These are phyloP conservation scores for Coemansia sp. DNA, from an alignment of 192 early-diverging fungal species.

Conservation along the genomic window DNA sequence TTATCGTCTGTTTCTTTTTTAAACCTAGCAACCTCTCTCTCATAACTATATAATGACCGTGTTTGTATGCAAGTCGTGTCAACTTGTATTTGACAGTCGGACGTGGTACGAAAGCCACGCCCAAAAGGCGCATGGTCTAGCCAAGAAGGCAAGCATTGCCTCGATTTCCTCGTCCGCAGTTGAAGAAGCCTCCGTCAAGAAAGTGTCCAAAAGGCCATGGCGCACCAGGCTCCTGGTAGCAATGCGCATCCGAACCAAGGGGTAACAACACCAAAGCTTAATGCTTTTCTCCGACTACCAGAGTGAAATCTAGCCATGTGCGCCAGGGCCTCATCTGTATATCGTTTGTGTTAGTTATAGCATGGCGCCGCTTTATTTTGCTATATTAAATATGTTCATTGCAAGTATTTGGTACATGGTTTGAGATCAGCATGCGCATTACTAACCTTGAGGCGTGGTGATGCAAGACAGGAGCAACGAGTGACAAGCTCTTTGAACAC, in stretches of 20 bases:
- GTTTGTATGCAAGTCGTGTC: conserved; percentile 27
- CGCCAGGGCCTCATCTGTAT: neutral
- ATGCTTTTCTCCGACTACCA: neutral
- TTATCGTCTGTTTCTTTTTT: neutral
- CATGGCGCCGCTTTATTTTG: neutral
- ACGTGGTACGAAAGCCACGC: conserved; percentile 34
- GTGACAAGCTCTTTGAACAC: neutral
- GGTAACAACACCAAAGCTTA: neutral
- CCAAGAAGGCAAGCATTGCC: conserved; percentile 8
- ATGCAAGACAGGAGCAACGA: neutral
- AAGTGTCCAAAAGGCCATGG: neutral
- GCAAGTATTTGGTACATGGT: neutral
- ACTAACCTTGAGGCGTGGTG: neutral
- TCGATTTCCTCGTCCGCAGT: conserved; percentile 6
- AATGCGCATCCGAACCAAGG: neutral
- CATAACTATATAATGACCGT: conserved; percentile 8
- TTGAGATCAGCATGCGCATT: neutral
- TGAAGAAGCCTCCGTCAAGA: neutral
- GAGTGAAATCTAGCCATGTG: neutral
- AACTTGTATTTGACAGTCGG: conserved; percentile 31
- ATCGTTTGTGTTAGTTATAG: neutral
- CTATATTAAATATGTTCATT: neutral
- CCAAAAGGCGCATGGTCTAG: conserved; percentile 9
- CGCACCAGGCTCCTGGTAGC: neutral
- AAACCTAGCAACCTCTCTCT: neutral